Evolutionary conservation across 2,329 filamentous ascomycete genomes (phyloP), one percentile per base, ranked within the genome.

Genomic region (Hypoxylon rubiginosum): DNA sequence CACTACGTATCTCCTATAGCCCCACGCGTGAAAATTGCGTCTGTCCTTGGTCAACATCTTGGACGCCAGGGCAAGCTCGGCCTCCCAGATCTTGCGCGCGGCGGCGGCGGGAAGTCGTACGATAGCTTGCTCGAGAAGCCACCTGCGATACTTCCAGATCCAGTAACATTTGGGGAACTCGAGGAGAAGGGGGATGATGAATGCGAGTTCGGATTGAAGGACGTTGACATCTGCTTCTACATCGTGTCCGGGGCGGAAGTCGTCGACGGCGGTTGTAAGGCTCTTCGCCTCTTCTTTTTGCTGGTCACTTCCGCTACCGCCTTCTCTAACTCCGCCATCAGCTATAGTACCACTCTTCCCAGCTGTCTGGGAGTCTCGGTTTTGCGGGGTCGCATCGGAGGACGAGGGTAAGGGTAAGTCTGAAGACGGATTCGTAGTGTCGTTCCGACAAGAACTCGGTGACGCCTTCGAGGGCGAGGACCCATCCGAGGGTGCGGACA

Each of bases 111-210:
- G 85, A 9, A 97, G 83, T 17, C 90, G 83, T 11, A 84, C 77
- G 50, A 91, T 92, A 34, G 90, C 90, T 77, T 93, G 88, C 58
- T 90, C 83, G 13, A 99, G 83, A 2, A 95, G 83, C 94, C 96
- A 99, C 49, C 91, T 81, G 28, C 96, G 90, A 79, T 97, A 95
- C 73, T 97, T 97, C 96, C 96, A 99, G 75, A 99, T 95, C 95
- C 96, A 98, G 82, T 99, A 99, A 84, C 96, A 98, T 79, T 99
- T 99, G 6, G 96, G 96, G 71, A 89, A 95, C 71, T 93, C 89
- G 69, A 92, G 86, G 53, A 99, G 86, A 19, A 99, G 85, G 0
- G 93, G 92, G 43, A 97, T 88, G 34, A 95, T 90, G 75, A 97
- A 97, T 51, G 83, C 82, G 34, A 99, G 84, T 77, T 99, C 96